Base-by-base conservation (phyloP, 345 rosid genomes). In the Schrenkiella parvula region DNA sequence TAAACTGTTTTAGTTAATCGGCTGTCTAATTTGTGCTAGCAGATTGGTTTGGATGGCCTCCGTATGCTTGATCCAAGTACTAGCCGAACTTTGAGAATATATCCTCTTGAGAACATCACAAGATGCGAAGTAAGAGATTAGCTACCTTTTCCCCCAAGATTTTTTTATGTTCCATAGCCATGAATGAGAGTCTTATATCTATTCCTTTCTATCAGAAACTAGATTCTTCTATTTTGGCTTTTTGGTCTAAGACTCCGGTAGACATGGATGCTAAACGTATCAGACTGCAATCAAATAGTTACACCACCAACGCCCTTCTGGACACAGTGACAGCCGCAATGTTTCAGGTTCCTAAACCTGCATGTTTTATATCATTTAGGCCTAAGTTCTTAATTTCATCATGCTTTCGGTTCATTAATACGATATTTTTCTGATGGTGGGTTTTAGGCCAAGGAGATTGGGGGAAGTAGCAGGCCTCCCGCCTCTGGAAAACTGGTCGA, bases 41-140 rank as follows among this genome's bases (percentile, higher is more conserved):
- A 95, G 99, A 87, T 95, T 79, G 98, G 92, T 73, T 88, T 95
- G 88, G 99, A 95, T 83, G 98, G 98, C 10, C 85, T 95, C 25
- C 90, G 90, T 2, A 95, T 95, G 98, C 97, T 95, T 65, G 99
- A 95, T 80, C 97, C 99, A 13, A 84, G 76, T 66, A 87, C 90
- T 31, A 80, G 87, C 59, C 83, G 96, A 64, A 95, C 91, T 18
- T 77, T 90, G 76, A 95, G 98, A 73, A 90, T 95, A 85, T 95
- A 95, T 79, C 89, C 99, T 41, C 89, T 92, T 6, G 99, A 95
- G 84, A 88, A 81, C 79, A 83, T 95, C 56, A 88, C 99, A 12
- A 85, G 88, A 88, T 95, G 99, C 15, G 99, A 95, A 48, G 99
- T 92, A 74, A 86, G 93, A 12, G 2, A 59, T 31, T 47, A 9